Evolutionary conservation across 1,284 basidiomycete genomes (phyloP).

Genomic region (Ustilago cynodontis): DNA sequence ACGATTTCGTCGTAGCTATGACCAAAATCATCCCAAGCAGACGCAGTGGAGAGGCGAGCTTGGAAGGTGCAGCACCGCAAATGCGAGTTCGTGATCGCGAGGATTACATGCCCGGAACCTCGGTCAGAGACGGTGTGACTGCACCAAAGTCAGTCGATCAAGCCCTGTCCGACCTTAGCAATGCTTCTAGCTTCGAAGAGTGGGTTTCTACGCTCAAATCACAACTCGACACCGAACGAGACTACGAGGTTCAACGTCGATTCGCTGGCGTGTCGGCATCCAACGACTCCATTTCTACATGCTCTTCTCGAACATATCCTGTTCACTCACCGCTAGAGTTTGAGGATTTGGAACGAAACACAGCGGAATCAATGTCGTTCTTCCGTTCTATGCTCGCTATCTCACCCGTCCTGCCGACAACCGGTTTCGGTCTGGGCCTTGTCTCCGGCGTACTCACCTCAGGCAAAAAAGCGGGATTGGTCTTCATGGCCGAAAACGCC

Average conservation of each 20-base stretch:
- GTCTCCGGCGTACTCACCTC: constrained; percentile 55
- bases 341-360: constrained; percentile 14
- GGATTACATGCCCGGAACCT: neutral
- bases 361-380: constrained; percentile 3
- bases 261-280: constrained; percentile 16
- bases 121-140: neutral
- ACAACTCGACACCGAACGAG: constrained; percentile 45
- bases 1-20: constrained; percentile 52
- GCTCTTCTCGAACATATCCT: constrained; percentile 15
- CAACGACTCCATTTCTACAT: constrained; percentile 39
- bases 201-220: constrained; percentile 44
- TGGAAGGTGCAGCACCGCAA: constrained; percentile 35
- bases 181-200: constrained; percentile 45
- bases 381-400: constrained; percentile 23
- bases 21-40: constrained; percentile 37
- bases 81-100: constrained; percentile 26
- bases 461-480: constrained; percentile 55
- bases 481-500: constrained; percentile 69
- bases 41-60: constrained; percentile 9
- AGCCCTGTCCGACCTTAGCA: constrained; percentile 37
- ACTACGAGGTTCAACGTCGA: constrained; percentile 39
- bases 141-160: constrained; percentile 34
- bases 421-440: constrained; percentile 59
- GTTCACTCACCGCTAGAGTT: constrained; percentile 32
- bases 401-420: constrained; percentile 48